Base-by-base conservation (phyloP, 176 grass and related monocot species). In the Areca catechu region DNA sequence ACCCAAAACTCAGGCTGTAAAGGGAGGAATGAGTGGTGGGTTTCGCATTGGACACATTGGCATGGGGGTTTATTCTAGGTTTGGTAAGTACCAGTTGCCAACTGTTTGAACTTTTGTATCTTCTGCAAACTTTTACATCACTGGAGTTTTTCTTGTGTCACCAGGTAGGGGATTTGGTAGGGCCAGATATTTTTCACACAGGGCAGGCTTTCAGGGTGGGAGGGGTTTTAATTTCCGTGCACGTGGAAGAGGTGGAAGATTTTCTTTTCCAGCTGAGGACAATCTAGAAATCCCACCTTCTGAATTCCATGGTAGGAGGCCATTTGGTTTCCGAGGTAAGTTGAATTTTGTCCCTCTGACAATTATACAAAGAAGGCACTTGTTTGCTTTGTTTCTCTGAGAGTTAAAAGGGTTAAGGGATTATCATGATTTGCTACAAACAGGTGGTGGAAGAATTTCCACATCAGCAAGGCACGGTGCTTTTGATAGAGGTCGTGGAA, bases 1-100 rank as follows among this genome's bases (percentile, higher is more conserved):
- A 58, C 79, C 79, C 18, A 82, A 82, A 67, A 72, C 60, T 43
- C 79, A 82, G 29, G 79, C 79, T 61, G 79, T 82, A 34, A 82
- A 82, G 64, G 73, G 68, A 20, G 79, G 73, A 50, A 82, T 82
- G 79, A 82, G 79, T 67, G 79, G 79, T 20, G 79, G 79, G 22
- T 82, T 67, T 58, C 73, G 79, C 57, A 82, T 82, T 57, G 79
- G 79, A 37, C 51, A 82, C 51, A 50, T 73, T 71, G 73, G 67
- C 48, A 53, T 69, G 55, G 68, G 73, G 24, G 58, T 67, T 76
- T 76, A 67, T 51, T 37, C 65, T 60, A 82, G 62, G 61, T 71
- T 75, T 43, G 73, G 79, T 82, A 72, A 72, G 73, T 76, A 51
- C 19, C 6, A 14, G 24, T 23, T 54, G 24, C 19, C 50, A 16